phyloP scores from a whole-genome alignment of 148 eudicot species.

The Amaranthus palmeri region DNA sequence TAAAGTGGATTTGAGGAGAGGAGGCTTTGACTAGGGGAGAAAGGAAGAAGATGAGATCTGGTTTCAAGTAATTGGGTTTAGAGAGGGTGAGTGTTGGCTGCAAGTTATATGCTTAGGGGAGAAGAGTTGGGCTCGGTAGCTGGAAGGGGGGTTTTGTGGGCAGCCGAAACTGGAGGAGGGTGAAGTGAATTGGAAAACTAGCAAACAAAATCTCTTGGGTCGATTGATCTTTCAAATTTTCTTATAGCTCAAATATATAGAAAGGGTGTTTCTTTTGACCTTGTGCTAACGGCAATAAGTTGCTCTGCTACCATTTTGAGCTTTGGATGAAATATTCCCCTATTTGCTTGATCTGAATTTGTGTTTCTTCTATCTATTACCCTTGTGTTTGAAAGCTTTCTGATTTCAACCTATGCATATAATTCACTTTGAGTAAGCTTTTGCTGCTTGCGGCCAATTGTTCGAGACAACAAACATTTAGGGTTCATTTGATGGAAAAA shows the following conservation, averaged over 20 bases:
- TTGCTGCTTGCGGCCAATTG: neutral
- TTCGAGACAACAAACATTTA: neutral
- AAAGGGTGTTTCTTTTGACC: neutral
- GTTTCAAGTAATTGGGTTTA: too few relatives aligned
- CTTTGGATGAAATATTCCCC: neutral
- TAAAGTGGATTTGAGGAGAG: too few relatives aligned
- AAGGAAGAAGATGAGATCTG: too few relatives aligned
- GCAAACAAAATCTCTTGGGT: too few relatives aligned
- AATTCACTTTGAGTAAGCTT: neutral
- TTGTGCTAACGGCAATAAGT: neutral
- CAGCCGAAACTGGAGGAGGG: too few relatives aligned
- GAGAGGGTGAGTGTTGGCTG: too few relatives aligned
- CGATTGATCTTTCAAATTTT: neutral
- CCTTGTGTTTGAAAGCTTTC: neutral
- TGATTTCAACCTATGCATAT: neutral
- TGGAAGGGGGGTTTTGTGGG: too few relatives aligned
- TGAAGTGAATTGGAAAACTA: too few relatives aligned
- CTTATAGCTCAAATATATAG: neutral
- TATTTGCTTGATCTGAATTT: neutral
- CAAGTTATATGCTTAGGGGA: too few relatives aligned
- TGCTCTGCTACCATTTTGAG: neutral
- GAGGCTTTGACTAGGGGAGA: too few relatives aligned
- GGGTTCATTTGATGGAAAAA: neutral
- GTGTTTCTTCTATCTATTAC: neutral
- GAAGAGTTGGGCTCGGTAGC: too few relatives aligned